Evolutionary conservation across 176 grass and related monocot species (phyloP).

Genomic region (Pharus latifolius): DNA sequence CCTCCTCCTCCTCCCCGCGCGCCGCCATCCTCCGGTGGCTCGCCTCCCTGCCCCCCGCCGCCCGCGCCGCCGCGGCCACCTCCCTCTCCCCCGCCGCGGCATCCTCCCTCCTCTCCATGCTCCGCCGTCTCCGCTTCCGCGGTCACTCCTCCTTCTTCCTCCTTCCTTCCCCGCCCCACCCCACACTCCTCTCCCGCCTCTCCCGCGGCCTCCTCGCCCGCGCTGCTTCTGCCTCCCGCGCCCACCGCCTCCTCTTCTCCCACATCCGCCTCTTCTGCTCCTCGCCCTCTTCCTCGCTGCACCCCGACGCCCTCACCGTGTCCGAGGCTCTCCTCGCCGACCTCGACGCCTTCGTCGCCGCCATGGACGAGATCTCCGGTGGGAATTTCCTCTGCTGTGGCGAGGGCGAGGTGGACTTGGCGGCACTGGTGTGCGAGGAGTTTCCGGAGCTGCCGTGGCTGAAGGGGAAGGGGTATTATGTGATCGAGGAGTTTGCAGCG

Average conservation of each 20-base stretch:
- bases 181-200: constrained; percentile 69
- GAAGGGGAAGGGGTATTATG: constrained; percentile 75
- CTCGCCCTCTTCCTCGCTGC: constrained; percentile 1
- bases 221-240: constrained; percentile 26
- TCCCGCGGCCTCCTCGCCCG: constrained; percentile 72
- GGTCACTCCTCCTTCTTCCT: constrained; percentile 90
- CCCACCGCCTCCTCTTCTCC: constrained; percentile 23
- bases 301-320: constrained; percentile 49
- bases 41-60: constrained; percentile 38
- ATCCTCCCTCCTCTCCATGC: constrained; percentile 46
- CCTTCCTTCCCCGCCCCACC: constrained; percentile 27
- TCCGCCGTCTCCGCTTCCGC: constrained; percentile 50
- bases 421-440: constrained; percentile 17
- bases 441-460: constrained; percentile 83
- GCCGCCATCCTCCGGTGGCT: constrained; percentile 81
- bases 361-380: constrained; percentile 79
- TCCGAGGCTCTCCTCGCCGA: constrained; percentile 56
- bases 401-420: constrained; percentile 26
- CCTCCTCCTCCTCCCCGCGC: constrained; percentile 31
- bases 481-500: constrained; percentile 62
- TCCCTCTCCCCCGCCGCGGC: constrained; percentile 33
- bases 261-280: constrained; percentile 55
- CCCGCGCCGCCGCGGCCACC: constrained; percentile 42
- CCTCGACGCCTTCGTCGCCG: constrained; percentile 53
- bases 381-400: constrained; percentile 59